phyloP scores from a whole-genome alignment of 2,329 filamentous ascomycete genomes.

The Thelonectria rubi region DNA sequence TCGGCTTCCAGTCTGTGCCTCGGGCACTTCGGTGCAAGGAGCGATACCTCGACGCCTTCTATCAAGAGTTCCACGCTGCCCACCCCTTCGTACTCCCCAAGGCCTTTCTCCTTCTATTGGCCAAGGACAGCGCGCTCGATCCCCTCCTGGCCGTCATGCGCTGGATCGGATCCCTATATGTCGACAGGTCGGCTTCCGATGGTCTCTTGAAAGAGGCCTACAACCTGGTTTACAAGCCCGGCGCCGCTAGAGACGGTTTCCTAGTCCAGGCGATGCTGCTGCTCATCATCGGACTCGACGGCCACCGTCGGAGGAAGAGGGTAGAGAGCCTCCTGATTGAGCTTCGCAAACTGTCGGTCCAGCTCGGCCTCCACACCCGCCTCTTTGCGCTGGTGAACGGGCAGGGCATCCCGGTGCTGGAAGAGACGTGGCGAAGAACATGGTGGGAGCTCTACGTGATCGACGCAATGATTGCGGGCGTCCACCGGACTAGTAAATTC shows the following conservation, averaged over 20 bases:
- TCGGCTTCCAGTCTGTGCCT: constrained; percentile 20
- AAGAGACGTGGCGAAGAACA: constrained; percentile 85
- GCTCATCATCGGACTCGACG: constrained; percentile 79
- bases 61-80: constrained; percentile 63
- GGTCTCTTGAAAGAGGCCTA: constrained; percentile 67
- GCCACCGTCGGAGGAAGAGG: constrained; percentile 74
- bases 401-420: constrained; percentile 70
- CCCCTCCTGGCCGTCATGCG: constrained; percentile 62
- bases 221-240: constrained; percentile 57
- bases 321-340: constrained; percentile 73
- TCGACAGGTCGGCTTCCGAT: constrained; percentile 56
- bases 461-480: constrained; percentile 83
- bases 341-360: constrained; percentile 75
- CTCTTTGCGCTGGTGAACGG: constrained; percentile 72
- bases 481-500: constrained; percentile 77
- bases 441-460: constrained; percentile 87
- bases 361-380: constrained; percentile 77
- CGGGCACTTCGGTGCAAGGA: constrained; percentile 49
- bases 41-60: constrained; percentile 65
- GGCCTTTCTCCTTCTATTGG: constrained; percentile 56
- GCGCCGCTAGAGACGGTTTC: constrained; percentile 63
- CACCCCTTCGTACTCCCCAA: constrained; percentile 67
- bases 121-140: constrained; percentile 57
- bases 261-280: constrained; percentile 81
- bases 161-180: constrained; percentile 64